Evolutionary conservation across 139 green algal species (phyloP).

Genomic region (Nannochloris sp.): DNA sequence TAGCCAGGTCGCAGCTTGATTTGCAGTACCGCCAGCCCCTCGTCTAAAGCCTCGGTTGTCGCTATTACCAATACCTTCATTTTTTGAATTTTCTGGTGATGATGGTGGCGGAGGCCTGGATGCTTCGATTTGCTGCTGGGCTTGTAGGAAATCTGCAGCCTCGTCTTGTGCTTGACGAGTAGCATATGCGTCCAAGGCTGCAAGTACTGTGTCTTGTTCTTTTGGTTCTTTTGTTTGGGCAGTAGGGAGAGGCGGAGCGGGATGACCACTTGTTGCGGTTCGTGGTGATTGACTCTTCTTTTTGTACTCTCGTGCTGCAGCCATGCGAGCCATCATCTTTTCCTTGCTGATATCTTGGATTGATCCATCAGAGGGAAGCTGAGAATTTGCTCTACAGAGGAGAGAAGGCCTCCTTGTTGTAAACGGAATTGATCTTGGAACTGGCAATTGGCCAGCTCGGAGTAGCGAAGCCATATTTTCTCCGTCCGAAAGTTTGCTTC

Average conservation of each 20-base stretch:
- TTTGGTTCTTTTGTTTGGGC: background rate
- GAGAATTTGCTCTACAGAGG: background rate
- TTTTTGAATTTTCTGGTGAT: background rate
- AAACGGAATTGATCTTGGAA: too few species aligned
- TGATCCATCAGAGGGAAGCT: background rate
- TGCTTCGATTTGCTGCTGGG: background rate
- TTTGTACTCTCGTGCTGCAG: constrained; percentile 11
- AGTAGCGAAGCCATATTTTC: too few species aligned
- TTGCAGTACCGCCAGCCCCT: constrained; percentile 24
- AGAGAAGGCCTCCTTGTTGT: background rate
- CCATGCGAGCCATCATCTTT: constrained; percentile 12
- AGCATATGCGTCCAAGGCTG: background rate
- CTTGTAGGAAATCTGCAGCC: background rate
- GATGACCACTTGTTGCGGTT: background rate
- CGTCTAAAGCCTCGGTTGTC: too few species aligned
- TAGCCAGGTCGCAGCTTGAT: constrained; percentile 30
- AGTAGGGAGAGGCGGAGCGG: background rate
- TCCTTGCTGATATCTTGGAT: background rate
- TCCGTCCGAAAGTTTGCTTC: too few species aligned
- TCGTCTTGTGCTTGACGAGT: background rate
- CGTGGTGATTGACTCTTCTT: background rate
- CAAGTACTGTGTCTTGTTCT: background rate
- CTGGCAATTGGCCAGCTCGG: too few species aligned
- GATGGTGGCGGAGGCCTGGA: background rate
- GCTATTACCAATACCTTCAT: background rate